Conservation (phyloP, 441 rosid species). For the Theobroma grandiflorum region DNA sequence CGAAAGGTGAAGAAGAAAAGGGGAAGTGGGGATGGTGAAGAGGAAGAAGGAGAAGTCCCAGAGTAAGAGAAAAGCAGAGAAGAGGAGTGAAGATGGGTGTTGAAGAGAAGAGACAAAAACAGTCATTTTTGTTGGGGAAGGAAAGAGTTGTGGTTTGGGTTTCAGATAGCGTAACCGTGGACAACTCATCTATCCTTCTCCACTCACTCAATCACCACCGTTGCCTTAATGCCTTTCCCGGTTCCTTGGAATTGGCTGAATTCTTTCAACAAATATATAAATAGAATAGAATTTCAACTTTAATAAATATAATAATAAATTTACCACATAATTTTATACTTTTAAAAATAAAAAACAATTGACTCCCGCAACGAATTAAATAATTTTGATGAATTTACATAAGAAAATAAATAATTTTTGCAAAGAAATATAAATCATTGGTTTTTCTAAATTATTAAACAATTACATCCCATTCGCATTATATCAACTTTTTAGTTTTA, state of each 20-base stretch:
- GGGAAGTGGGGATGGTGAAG: neutral
- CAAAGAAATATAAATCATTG: too few species aligned
- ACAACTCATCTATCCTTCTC: neutral
- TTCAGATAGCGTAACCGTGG: conserved; percentile 6
- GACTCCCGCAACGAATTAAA: too few species aligned
- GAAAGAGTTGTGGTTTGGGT: conserved; percentile 24
- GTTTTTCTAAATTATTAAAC: too few species aligned
- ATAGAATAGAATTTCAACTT: too few species aligned
- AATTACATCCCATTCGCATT: too few species aligned
- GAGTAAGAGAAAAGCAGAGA: neutral
- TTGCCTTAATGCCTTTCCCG: neutral
- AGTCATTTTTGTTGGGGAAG: neutral
- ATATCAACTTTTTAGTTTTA: too few species aligned
- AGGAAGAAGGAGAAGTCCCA: neutral
- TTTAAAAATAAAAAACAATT: too few species aligned
- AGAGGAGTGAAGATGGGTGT: neutral
- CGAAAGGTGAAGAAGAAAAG: neutral
- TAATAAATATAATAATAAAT: too few species aligned
- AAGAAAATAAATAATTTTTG: too few species aligned
- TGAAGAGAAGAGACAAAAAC: neutral
- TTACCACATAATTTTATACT: too few species aligned
- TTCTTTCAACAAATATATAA: neutral
- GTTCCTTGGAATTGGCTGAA: too few species aligned
- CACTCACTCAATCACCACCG: neutral
- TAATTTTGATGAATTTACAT: too few species aligned